Evolutionary conservation across 179 eudicot species (phyloP).

Genomic region (Vitellaria paradoxa): DNA sequence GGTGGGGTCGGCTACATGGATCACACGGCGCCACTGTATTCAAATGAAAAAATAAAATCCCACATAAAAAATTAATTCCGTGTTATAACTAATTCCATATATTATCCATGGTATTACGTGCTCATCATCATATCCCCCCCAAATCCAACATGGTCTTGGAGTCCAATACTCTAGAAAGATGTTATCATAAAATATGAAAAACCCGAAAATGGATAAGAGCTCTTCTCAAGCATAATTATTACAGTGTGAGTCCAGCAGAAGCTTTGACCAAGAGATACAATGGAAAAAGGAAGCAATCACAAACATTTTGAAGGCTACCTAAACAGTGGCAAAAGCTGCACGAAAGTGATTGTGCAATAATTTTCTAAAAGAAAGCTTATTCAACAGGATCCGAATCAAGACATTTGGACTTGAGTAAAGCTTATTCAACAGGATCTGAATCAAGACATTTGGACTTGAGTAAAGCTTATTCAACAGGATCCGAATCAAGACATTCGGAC

Average conservation of each 20-base stretch:
- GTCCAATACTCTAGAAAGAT: not conserved
- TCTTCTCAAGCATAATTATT: not conserved
- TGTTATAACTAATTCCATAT: no score
- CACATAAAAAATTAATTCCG: no score
- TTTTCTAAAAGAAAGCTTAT: not conserved
- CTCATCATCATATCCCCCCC: no score
- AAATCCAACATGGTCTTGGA: not conserved
- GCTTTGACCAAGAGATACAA: constrained; percentile 1
- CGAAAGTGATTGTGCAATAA: not conserved
- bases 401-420: not conserved
- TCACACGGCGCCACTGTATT: no score
- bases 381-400: no score
- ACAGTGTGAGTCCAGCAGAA: not conserved
- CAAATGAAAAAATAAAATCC: no score
- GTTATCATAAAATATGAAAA: not conserved
- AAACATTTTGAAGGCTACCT: not conserved
- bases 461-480: not conserved
- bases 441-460: not conserved
- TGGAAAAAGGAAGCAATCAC: not conserved
- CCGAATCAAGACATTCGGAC: no score
- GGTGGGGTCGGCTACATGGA: no score
- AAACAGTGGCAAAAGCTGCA: not conserved
- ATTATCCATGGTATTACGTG: no score
- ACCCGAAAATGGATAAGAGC: not conserved
- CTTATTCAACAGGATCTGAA: not conserved